Conservation (phyloP, 148 eudicot species). For the Rhododendron vialii region DNA sequence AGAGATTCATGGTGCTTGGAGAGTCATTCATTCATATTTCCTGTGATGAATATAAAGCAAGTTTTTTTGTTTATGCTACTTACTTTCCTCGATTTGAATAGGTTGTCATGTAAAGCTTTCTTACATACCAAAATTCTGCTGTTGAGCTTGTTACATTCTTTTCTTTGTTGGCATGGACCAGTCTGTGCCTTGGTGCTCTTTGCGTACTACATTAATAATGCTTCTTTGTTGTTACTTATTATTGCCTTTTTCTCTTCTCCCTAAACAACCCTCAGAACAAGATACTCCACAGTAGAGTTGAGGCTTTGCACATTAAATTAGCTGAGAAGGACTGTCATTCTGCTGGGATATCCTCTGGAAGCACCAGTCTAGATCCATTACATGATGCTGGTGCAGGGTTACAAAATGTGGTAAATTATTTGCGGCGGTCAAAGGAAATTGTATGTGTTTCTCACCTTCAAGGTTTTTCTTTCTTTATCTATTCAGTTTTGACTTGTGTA, state of each 20-base stretch:
- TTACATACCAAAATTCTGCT: not conserved
- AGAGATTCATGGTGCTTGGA: not conserved
- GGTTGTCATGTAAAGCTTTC: not conserved
- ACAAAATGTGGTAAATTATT: constrained; percentile 78
- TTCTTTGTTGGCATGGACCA: not conserved
- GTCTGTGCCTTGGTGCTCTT: not conserved
- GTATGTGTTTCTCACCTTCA: constrained; percentile 23
- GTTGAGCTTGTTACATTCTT: not conserved
- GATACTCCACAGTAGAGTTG: constrained; percentile 69
- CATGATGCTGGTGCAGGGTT: constrained; percentile 71
- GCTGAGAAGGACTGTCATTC: constrained; percentile 61
- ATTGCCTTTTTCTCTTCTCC: not conserved
- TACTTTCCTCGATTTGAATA: not conserved
- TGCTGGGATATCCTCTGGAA: constrained; percentile 40
- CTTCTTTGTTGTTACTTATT: not conserved
- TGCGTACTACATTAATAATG: not conserved
- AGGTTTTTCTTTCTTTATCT: not conserved
- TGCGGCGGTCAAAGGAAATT: constrained; percentile 92
- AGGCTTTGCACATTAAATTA: constrained; percentile 73
- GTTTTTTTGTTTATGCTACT: not conserved
- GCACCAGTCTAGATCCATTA: constrained; percentile 26
- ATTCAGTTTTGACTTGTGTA: not conserved
- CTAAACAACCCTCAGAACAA: constrained; percentile 42
- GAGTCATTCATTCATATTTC: not conserved
- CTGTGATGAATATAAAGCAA: not conserved